These are phyloP conservation scores for Boeremia lycopersici DNA, from an alignment of 2,329 filamentous ascomycete species.

Conservation along the genomic window DNA sequence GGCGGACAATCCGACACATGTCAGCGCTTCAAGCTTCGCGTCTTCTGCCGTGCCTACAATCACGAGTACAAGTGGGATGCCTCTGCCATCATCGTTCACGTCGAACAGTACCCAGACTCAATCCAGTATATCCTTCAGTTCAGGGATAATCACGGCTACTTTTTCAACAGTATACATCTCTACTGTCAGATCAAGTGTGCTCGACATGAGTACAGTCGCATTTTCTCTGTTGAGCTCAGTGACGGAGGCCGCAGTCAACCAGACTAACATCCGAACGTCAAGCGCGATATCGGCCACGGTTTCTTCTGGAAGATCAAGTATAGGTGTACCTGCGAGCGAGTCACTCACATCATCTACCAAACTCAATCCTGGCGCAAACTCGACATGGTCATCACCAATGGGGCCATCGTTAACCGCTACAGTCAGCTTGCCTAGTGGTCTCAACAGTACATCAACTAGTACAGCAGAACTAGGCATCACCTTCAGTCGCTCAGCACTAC, in stretches of 20 bases:
- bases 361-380: background rate
- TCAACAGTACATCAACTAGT: background rate
- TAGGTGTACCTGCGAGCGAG: slow-evolving; percentile 6
- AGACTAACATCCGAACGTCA: background rate
- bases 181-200: background rate
- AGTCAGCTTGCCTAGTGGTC: background rate
- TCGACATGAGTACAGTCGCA: slow-evolving; percentile 5
- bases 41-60: background rate
- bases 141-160: slow-evolving; percentile 5
- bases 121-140: background rate
- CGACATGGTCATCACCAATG: background rate
- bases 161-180: slow-evolving; percentile 13
- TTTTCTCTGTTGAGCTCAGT: slow-evolving; percentile 10
- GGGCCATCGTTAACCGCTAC: background rate
- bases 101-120: background rate
- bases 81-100: background rate
- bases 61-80: background rate
- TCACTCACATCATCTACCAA: background rate
- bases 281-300: background rate
- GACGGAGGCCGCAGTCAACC: background rate
- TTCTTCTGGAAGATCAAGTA: background rate
- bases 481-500: slow-evolving; percentile 2
- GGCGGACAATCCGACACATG: background rate
- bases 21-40: background rate
- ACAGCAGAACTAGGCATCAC: slow-evolving; percentile 5